These are phyloP conservation scores for Leptosphaerulina australis DNA, from an alignment of 2,329 filamentous ascomycete species.

Conservation along the genomic window DNA sequence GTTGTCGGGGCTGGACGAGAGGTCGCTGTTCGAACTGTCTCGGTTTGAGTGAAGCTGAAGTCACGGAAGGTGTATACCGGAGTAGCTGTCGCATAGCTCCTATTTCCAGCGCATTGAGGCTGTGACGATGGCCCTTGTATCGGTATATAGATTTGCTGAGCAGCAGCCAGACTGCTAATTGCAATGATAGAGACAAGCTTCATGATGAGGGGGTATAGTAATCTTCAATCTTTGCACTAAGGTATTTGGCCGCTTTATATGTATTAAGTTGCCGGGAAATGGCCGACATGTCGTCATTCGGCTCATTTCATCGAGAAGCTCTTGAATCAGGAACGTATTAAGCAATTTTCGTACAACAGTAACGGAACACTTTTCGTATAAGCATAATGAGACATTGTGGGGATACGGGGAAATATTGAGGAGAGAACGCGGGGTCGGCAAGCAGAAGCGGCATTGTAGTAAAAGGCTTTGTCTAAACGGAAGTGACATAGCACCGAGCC, in stretches of 20 bases:
- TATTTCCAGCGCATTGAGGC: conserved; percentile 37
- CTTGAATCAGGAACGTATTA: neutral
- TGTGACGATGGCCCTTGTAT: conserved; percentile 35
- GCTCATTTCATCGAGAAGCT: neutral
- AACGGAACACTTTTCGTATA: neutral
- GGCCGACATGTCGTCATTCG: conserved; percentile 6
- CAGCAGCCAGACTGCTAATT: conserved; percentile 17
- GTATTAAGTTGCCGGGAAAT: neutral
- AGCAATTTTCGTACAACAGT: neutral
- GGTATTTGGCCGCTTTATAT: conserved; percentile 2
- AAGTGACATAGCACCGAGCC: neutral
- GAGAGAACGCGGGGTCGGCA: conserved; percentile 5
- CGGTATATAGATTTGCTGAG: conserved; percentile 48
- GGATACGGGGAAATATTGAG: conserved; percentile 4
- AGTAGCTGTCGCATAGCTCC: conserved; percentile 32
- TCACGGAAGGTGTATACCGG: conserved; percentile 41
- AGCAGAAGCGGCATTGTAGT: neutral
- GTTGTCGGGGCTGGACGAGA: conserved; percentile 42
- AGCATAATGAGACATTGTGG: neutral
- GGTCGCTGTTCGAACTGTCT: conserved; percentile 49
- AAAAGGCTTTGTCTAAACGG: neutral
- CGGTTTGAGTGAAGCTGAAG: conserved; percentile 49
- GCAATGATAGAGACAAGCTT: conserved; percentile 20
- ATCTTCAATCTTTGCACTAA: neutral
- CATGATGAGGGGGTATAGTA: conserved; percentile 12